These are phyloP conservation scores for Pleurotus cornucopiae DNA, from an alignment of 768 basidiomycete species.

Conservation along the genomic window DNA sequence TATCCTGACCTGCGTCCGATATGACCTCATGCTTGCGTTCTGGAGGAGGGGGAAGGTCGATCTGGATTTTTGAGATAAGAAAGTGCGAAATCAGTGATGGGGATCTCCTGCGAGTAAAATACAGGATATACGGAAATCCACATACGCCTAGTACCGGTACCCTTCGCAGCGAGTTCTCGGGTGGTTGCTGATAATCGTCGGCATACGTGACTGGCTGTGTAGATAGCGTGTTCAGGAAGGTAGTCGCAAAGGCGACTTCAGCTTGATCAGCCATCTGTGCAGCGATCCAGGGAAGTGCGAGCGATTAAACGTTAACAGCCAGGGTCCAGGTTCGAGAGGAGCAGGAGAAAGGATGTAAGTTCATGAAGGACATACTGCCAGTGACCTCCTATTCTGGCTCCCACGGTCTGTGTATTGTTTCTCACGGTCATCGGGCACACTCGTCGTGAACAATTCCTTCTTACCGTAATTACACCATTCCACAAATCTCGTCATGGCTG, in stretches of 20 bases:
- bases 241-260: constrained; percentile 65
- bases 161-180: constrained; percentile 59
- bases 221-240: constrained; percentile 59
- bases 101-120: constrained; percentile 13
- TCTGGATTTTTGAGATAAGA: constrained; percentile 26
- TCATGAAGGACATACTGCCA: too few species aligned
- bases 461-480: not conserved
- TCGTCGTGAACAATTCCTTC: constrained; percentile 2
- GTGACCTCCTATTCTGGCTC: not conserved
- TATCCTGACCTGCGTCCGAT: constrained; percentile 25
- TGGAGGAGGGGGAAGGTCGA: constrained; percentile 59
- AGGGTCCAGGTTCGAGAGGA: too few species aligned
- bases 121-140: constrained; percentile 10
- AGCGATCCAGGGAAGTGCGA: not conserved
- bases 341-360: too few species aligned
- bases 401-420: not conserved
- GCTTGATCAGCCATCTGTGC: constrained; percentile 42
- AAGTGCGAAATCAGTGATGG: not conserved
- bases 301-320: too few species aligned
- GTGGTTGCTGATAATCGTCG: constrained; percentile 76
- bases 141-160: constrained; percentile 68
- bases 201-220: constrained; percentile 63
- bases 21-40: constrained; percentile 34
- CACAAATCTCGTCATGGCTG: constrained; percentile 27
- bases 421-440: not conserved